A percentile compares a stretch with the other conserved stretches of the same genome.
These are phyloP conservation scores for Hordeum vulgare DNA, from an alignment of 176 grass and related monocot genomes.

Conservation along the genomic window DNA sequence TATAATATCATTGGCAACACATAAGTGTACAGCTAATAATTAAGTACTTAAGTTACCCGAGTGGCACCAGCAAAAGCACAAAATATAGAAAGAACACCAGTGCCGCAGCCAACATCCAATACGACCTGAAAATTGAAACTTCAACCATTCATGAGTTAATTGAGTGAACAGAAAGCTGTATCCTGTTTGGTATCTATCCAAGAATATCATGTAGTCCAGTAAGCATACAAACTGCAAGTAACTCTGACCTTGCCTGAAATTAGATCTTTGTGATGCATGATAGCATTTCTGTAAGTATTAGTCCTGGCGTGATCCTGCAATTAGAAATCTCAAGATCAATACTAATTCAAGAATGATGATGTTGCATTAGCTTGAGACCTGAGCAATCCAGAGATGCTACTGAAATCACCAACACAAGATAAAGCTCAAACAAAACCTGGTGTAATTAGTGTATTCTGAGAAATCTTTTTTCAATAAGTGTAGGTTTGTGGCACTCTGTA, in stretches of 20 bases:
- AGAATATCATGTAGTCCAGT: background rate
- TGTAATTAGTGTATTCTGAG: background rate
- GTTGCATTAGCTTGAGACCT: background rate
- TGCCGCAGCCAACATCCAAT: constrained; percentile 96
- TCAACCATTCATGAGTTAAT: constrained; percentile 2
- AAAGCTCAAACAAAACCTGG: background rate
- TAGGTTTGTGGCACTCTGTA: background rate
- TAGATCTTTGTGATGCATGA: constrained; percentile 73
- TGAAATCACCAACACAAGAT: constrained; percentile 15
- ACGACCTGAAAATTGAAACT: constrained; percentile 62
- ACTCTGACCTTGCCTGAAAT: constrained; percentile 82
- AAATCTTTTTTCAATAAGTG: constrained; percentile 9
- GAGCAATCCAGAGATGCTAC: background rate
- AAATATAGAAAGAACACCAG: constrained; percentile 94
- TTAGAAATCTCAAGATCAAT: constrained; percentile 29
- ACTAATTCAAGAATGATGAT: constrained; percentile 5
- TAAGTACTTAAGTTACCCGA: constrained; percentile 56
- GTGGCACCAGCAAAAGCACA: constrained; percentile 87
- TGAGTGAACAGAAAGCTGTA: background rate
- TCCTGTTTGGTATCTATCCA: constrained; percentile 5
- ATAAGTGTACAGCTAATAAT: constrained; percentile 5
- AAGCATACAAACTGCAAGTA: constrained; percentile 6
- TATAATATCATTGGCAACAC: background rate
- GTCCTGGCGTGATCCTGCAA: constrained; percentile 90
- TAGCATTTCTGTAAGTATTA: constrained; percentile 80